A percentile compares a stretch with the other conserved stretches of the same genome.
Evolutionary conservation across 2,329 filamentous ascomycete species (phyloP).

Genomic region (Chaetomium globosum): DNA sequence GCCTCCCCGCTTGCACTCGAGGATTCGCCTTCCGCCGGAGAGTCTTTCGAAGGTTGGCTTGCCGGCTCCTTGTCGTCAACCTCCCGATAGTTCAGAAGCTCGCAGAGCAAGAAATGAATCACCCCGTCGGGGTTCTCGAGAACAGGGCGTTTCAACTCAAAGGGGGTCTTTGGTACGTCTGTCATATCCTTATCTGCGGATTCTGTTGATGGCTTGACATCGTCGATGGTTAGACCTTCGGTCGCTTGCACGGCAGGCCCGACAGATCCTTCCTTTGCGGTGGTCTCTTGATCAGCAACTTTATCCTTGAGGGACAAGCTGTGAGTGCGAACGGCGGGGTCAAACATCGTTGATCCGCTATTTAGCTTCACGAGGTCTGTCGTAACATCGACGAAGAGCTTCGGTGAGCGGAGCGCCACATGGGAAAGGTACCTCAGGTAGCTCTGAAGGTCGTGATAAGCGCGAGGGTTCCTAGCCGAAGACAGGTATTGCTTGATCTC

Average conservation of each 20-base stretch:
- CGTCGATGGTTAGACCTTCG: constrained; percentile 52
- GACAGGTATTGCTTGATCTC: constrained; percentile 84
- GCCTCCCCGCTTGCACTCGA: constrained; percentile 43
- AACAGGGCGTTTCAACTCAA: constrained; percentile 77
- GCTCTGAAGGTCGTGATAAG: constrained; percentile 64
- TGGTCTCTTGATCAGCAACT: constrained; percentile 33
- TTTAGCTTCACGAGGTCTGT: constrained; percentile 79
- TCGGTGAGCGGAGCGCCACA: constrained; percentile 77
- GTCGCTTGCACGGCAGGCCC: constrained; percentile 52
- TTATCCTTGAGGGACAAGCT: constrained; percentile 49
- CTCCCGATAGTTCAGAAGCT: constrained; percentile 87
- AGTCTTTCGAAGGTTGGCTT: constrained; percentile 47
- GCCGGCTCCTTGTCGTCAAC: constrained; percentile 79
- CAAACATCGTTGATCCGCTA: constrained; percentile 53
- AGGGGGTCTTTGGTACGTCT: constrained; percentile 63
- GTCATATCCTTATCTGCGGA: constrained; percentile 60
- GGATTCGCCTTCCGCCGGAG: constrained; percentile 43
- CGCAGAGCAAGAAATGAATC: constrained; percentile 90
- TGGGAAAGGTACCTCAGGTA: constrained; percentile 80
- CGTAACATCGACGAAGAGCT: constrained; percentile 83
- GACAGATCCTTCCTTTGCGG: constrained; percentile 46
- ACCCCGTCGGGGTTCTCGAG: constrained; percentile 94
- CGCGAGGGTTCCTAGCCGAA: constrained; percentile 57
- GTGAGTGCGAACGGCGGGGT: constrained; percentile 41
- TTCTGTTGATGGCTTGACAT: constrained; percentile 65